Evolutionary conservation across 345 rosid species (phyloP), one percentile per base, ranked within the genome.

Genomic region (Aquilaria malaccensis): DNA sequence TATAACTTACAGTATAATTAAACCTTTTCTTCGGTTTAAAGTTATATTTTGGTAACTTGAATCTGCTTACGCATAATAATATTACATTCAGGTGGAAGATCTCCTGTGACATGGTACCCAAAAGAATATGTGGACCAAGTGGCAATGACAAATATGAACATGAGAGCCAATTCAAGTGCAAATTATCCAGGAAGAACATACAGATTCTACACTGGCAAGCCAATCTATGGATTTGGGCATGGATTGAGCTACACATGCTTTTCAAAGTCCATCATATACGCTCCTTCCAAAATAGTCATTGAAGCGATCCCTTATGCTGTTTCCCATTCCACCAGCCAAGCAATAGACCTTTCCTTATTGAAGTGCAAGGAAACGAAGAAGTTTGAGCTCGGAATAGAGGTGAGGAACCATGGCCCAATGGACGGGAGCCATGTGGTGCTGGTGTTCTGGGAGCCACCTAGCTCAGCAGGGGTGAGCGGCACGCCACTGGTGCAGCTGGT

Each of bases 111-210:
- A 45, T 81, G 89, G 84, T 77, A 83, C 30, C 74, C 78, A 6
- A 70, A 80, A 58, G 72, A 64, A 56, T 84, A 75, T 46, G 70
- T 45, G 1, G 59, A 77, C 50, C 62, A 73, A 49, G 72, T 79
- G 33, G 70, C 81, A 6, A 79, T 81, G 86, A 77, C 84, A 10
- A 72, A 81, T 65, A 84, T 84, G 86, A 76, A 66, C 62, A 77
- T 81, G 86, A 72, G 85, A 62, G 72, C 81, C n/a, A 62, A 81
- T 54, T 10, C 72, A 12, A 60, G 74, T 1, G 5, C 59, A 3
- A 68, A 70, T 46, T 78, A 50, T 45, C 89, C 85, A 0, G 85
- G 89, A 15, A 70, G 84, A 70, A 81, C 79, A 15, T 81, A 84
- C 67, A 54, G 81, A 12, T 84, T 84, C 62, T 79, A 74, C 67